Base-by-base conservation (phyloP, 2,329 filamentous ascomycete genomes). In the Epichloe coenophiala region DNA sequence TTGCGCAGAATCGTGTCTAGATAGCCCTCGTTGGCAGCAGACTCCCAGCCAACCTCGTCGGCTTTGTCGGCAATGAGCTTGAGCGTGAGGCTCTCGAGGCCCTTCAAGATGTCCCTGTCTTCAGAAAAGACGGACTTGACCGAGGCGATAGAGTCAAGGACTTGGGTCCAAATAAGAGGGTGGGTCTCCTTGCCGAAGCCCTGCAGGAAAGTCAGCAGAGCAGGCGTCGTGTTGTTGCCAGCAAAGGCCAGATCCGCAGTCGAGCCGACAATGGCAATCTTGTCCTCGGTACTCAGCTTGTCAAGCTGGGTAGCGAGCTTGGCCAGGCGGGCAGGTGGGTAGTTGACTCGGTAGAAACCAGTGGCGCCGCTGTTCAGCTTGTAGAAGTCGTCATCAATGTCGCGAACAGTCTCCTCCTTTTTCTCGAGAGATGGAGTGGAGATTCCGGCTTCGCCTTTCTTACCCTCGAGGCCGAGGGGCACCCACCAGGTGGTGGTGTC, bases 401-500 rank as follows among this genome's bases (percentile, higher is more conserved):
- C 83, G 46, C 77, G 75, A 51, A 97, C 78, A 12, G 81, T 89
- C 50, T 88, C 83, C 58, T 86, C 77, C 70, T 88, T 96, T 51
- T 77, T 72, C 0, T 82, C 86, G 43, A 98, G 73, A 48, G 87
- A 83, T 38, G 83, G 73, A 19, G 78, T 72, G 52, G 83, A 73
- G 49, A 84, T 72, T 7, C 77, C 79, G 36, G 80, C 70, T 35
- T 82, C 71, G 21, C 83, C 76, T 38, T 76, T 71, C 60, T 88
- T 88, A 49, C 88, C 86, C 65, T 89, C 86, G 31, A 98, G 73
- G 13, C 85, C 86, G 35, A 98, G 77, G 93, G 93, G 93, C 53
- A 97, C 80, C 91, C 93, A 98, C 93, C 93, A 98, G 19, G 81
- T 83, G 3, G 90, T 96, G 61, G 85, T 75, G 61, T 98, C 90